Evolutionary conservation across 31 red algal genomes (phyloP).

Genomic region (Bonnemaisonia californica): DNA sequence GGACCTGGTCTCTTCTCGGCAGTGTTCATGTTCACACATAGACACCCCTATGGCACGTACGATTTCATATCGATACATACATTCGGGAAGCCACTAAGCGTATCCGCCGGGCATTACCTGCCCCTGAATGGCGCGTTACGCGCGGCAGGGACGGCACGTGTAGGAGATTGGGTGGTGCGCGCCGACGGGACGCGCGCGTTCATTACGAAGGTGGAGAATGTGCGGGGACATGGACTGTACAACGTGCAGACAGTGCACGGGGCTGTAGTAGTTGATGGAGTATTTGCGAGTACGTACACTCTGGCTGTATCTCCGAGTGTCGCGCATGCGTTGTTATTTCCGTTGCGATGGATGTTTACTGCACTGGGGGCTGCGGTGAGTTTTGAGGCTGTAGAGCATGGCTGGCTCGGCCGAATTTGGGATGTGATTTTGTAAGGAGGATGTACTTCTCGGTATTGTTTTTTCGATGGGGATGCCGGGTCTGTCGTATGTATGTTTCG

Average conservation of each 20-base stretch:
- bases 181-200: conserved; percentile 7
- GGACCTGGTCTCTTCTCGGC: conserved; percentile 25
- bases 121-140: conserved; percentile 46
- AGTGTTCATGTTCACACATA: conserved; percentile 68
- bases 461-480: too few relatives aligned
- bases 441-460: too few relatives aligned
- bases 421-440: too few relatives aligned
- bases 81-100: not conserved
- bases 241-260: conserved; percentile 68
- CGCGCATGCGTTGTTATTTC: too few relatives aligned
- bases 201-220: conserved; percentile 16
- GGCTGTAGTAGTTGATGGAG: conserved; percentile 47
- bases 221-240: conserved; percentile 46
- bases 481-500: too few relatives aligned
- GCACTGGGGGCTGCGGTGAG: too few relatives aligned
- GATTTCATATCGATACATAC: conserved; percentile 25
- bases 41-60: not conserved
- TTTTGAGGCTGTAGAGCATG: too few relatives aligned
- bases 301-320: too few relatives aligned
- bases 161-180: conserved; percentile 48
- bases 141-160: conserved; percentile 34
- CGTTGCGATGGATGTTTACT: too few relatives aligned
- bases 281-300: conserved; percentile 58
- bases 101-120: conserved; percentile 55
- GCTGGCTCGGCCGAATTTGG: too few relatives aligned